Conservation (phyloP, 441 rosid genomes). For the Aleurites moluccanus region DNA sequence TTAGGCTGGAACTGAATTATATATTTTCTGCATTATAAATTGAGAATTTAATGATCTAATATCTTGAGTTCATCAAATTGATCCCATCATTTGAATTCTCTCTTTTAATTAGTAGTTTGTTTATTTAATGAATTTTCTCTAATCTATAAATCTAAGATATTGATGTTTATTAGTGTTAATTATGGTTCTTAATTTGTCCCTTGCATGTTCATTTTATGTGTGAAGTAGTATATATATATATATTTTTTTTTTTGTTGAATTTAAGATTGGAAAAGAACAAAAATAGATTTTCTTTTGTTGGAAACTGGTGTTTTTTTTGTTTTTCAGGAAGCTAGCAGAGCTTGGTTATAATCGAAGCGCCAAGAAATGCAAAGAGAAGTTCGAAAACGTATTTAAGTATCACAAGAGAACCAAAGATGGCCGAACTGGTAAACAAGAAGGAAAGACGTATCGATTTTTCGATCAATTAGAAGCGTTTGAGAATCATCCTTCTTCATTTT, state of each 20-base stretch:
- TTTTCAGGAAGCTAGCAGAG: slow-evolving; percentile 69
- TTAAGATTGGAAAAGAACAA: slow-evolving; percentile 17
- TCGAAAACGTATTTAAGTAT: slow-evolving; percentile 87
- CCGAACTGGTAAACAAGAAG: slow-evolving; percentile 57
- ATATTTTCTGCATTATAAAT: background rate
- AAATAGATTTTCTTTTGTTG: slow-evolving; percentile 16
- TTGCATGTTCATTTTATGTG: slow-evolving; percentile 27
- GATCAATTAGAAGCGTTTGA: slow-evolving; percentile 82
- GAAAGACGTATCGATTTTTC: slow-evolving; percentile 72
- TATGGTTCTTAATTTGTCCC: background rate
- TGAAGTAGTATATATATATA: background rate
- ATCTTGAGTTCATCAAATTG: slow-evolving; percentile 1
- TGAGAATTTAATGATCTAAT: too few species aligned
- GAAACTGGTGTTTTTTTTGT: slow-evolving; percentile 20
- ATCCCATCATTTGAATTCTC: slow-evolving; percentile 10
- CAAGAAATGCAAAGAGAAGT: slow-evolving; percentile 94
- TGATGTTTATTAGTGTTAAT: slow-evolving; percentile 9
- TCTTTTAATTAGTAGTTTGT: background rate
- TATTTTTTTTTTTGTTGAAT: slow-evolving; percentile 19
- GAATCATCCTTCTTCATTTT: slow-evolving; percentile 31
- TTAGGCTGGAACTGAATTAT: background rate
- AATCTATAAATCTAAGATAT: background rate
- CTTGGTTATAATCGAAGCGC: slow-evolving; percentile 77
- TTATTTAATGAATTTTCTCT: background rate
- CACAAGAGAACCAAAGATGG: slow-evolving; percentile 91